Percentiles rank a stretch among this genome's conserved stretches.
Conservation (phyloP, 1,284 basidiomycete genomes). For the Leccinum pseudoinsigne region DNA sequence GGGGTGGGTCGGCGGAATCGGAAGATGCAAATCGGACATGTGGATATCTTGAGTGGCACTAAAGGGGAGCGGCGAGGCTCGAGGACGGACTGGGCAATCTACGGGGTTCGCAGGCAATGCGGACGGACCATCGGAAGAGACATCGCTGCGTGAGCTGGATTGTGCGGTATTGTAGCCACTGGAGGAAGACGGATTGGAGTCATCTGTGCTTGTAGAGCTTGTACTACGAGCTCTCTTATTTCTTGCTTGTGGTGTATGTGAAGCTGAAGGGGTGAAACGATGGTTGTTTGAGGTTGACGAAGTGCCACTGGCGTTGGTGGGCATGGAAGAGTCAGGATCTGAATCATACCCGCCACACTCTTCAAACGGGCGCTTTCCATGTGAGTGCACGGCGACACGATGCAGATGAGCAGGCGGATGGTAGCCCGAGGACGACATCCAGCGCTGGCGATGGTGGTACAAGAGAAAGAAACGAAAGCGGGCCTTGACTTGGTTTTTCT, state of each 20-base stretch:
- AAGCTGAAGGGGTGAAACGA: conserved; percentile 21
- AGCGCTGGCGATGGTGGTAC: conserved; percentile 22
- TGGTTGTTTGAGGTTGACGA: conserved; percentile 23
- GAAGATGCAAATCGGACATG: conserved; percentile 44
- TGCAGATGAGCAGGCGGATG: conserved; percentile 29
- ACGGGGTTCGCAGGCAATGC: conserved; percentile 7
- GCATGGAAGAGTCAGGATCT: conserved; percentile 31
- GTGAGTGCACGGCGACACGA: conserved; percentile 25
- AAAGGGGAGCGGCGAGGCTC: conserved; percentile 14
- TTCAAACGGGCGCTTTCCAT: conserved; percentile 34
- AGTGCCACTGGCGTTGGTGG: conserved; percentile 29
- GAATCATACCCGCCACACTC: conserved; percentile 36
- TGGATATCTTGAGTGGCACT: conserved; percentile 41
- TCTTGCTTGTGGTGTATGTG: conserved; percentile 20
- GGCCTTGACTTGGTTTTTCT: neutral
- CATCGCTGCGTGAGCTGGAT: conserved; percentile 34
- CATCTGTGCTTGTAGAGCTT: conserved; percentile 31
- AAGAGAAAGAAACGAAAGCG: conserved; percentile 5
- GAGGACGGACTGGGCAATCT: conserved; percentile 21
- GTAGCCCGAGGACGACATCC: conserved; percentile 28
- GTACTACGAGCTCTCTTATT: conserved; percentile 35
- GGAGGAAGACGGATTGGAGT: conserved; percentile 27
- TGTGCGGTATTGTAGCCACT: conserved; percentile 35
- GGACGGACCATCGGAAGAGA: conserved; percentile 23
- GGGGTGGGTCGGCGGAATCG: conserved; percentile 17